phyloP scores from a whole-genome alignment of 2,329 filamentous ascomycete species.

The Aspergillus spinulosporus region DNA sequence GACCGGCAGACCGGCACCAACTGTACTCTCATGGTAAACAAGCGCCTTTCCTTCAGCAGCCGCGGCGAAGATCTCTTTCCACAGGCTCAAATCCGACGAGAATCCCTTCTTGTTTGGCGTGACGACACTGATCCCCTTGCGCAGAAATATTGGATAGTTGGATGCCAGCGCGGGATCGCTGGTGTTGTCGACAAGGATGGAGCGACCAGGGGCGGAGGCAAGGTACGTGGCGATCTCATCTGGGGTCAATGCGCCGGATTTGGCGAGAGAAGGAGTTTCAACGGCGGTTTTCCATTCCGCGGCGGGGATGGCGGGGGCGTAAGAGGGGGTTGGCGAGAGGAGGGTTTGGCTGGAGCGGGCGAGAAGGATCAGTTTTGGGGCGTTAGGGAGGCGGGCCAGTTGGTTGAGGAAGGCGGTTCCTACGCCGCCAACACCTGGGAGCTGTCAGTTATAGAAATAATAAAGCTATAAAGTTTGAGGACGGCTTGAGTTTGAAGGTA shows the following conservation, averaged over 20 bases:
- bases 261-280: slow-evolving; percentile 61
- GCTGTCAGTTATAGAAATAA: not conserved
- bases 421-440: slow-evolving; percentile 83
- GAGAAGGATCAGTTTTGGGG: slow-evolving; percentile 78
- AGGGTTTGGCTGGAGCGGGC: slow-evolving; percentile 82
- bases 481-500: not conserved
- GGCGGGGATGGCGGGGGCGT: slow-evolving; percentile 62
- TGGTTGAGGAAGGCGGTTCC: slow-evolving; percentile 88
- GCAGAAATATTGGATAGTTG: slow-evolving; percentile 77
- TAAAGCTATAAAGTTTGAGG: not conserved
- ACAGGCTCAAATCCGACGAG: slow-evolving; percentile 75
- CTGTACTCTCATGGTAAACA: slow-evolving; percentile 92
- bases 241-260: slow-evolving; percentile 55
- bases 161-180: slow-evolving; percentile 84
- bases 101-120: slow-evolving; percentile 99
- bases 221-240: slow-evolving; percentile 76
- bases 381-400: slow-evolving; percentile 68
- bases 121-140: slow-evolving; percentile 81
- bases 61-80: slow-evolving; percentile 81
- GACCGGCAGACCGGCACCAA: slow-evolving; percentile 89
- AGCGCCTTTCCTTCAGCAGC: slow-evolving; percentile 66
- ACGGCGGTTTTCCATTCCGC: slow-evolving; percentile 58
- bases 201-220: slow-evolving; percentile 71
- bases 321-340: slow-evolving; percentile 68
- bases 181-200: slow-evolving; percentile 92